Evolutionary conservation across 371 early-diverging fungal species (phyloP), one percentile per base, ranked within the genome.

Genomic region (Conidiobolus incongruus): DNA sequence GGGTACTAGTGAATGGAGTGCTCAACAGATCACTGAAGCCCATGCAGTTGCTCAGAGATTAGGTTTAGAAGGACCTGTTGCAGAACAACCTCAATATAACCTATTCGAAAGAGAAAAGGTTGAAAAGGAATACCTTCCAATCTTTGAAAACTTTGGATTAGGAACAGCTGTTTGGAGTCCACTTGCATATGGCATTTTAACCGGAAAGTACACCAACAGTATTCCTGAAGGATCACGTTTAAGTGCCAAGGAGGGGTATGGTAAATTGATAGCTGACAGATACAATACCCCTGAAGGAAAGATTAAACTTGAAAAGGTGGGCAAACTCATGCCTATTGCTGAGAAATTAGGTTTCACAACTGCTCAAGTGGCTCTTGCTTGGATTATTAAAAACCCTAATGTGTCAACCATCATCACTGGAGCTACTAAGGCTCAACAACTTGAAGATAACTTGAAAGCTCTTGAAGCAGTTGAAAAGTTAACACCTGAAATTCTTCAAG

Each of bases 1-100:
- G 84, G 81, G 80, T 34, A 81, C 82, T 1, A 71, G 72, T 26
- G 88, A 87, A 61, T 87, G 88, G 88, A 69, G 72, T 20, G 70
- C 79, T 0, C 72, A 77, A 53, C 69, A 81, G 53, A 68, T 86
- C 46, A 62, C 67, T n/a, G 82, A 87, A 47, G 88, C 88, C 1
- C 66, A 73, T 45, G 54, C 61, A 26, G 66, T 84, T 11, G 83
- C 85, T 4, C 58, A 70, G 19, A 53, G 63, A 31, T 48, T 84
- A n/a, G 59, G 63, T 15, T 50, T 84, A 28, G 71, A 81, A 35
- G 69, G 67, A 12, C 83, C 82, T 11, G 55, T 77, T 48, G 60
- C 70, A 52, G 72, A 82, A 62, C 79, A 82, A 52, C 75, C 81
- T 10, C 83, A 87, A 57, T 87, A 87, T 59, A 81, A 82, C 55